These are phyloP conservation scores for Comarum palustre DNA, from an alignment of 306 rosid genomes.

Conservation along the genomic window DNA sequence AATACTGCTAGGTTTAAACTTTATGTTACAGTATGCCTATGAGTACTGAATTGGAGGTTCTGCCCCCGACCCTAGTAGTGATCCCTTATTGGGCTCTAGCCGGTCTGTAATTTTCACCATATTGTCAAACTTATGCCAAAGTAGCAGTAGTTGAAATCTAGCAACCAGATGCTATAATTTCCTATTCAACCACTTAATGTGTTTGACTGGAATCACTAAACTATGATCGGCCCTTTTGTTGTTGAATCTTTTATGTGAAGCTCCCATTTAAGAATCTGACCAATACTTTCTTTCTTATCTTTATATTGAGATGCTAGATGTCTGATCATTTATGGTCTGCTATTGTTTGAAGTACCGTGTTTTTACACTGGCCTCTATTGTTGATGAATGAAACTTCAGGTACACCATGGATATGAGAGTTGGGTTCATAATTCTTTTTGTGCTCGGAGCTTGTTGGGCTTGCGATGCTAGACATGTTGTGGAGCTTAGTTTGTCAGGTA, in stretches of 20 bases:
- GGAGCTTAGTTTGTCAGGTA: conserved; percentile 19
- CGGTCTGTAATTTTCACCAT: neutral
- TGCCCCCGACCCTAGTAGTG: neutral
- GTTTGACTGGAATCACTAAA: neutral
- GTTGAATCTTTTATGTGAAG: conserved; percentile 14
- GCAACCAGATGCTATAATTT: neutral
- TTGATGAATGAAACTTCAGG: conserved; percentile 29
- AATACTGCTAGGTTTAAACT: neutral
- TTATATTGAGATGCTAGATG: neutral
- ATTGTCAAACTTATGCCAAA: neutral
- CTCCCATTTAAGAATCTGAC: neutral
- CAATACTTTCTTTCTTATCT: neutral
- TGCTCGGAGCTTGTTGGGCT: conserved; percentile 53
- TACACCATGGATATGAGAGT: conserved; percentile 47
- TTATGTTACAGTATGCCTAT: neutral
- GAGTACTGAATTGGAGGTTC: neutral
- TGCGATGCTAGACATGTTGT: conserved; percentile 45
- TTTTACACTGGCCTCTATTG: neutral
- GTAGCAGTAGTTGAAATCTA: neutral
- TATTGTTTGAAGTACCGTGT: neutral
- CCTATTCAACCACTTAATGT: neutral
- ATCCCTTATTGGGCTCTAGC: neutral
- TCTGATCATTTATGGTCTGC: neutral
- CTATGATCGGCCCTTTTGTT: neutral
- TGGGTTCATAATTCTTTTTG: conserved; percentile 49